These are phyloP conservation scores for Calonectria henricotiae DNA, from an alignment of 2,329 filamentous ascomycete genomes.

Conservation along the genomic window DNA sequence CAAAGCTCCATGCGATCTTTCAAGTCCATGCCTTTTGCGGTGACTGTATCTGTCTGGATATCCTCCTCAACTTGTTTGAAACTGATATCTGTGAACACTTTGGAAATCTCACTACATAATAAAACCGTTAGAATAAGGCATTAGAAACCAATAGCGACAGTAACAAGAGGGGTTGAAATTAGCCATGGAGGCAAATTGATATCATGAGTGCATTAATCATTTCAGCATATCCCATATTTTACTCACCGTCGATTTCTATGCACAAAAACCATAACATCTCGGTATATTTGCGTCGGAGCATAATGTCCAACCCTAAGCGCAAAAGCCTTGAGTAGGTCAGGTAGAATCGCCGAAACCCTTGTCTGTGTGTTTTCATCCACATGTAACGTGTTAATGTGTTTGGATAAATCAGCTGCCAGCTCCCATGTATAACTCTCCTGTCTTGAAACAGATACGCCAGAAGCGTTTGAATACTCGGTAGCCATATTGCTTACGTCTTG, in stretches of 20 bases:
- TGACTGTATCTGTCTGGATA: background rate
- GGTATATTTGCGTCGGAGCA: constrained; percentile 16
- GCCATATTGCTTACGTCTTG: background rate
- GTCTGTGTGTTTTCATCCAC: background rate
- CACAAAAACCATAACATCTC: constrained; percentile 26
- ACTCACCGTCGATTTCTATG: constrained; percentile 24
- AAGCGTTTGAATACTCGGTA: constrained; percentile 22
- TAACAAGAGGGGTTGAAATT: too few relatives aligned
- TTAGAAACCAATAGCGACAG: background rate
- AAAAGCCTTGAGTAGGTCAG: constrained; percentile 26
- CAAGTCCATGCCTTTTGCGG: constrained; percentile 1
- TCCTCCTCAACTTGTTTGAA: background rate
- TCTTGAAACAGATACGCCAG: background rate
- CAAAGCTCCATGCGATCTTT: constrained; percentile 17
- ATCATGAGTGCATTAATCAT: too few relatives aligned
- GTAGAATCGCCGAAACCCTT: constrained; percentile 1
- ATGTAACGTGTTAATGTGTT: background rate
- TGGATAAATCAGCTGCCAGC: constrained; percentile 5
- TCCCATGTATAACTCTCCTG: background rate
- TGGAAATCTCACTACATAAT: constrained; percentile 2
- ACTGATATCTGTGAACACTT: constrained; percentile 1
- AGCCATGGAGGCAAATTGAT: too few relatives aligned
- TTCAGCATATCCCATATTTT: background rate
- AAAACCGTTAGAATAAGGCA: background rate
- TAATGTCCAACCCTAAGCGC: constrained; percentile 12